A percentile compares a stretch with the other conserved stretches of the same genome.
phyloP scores from a whole-genome alignment of 2,329 filamentous ascomycete species.

The Phyllosticta citrichinensis region DNA sequence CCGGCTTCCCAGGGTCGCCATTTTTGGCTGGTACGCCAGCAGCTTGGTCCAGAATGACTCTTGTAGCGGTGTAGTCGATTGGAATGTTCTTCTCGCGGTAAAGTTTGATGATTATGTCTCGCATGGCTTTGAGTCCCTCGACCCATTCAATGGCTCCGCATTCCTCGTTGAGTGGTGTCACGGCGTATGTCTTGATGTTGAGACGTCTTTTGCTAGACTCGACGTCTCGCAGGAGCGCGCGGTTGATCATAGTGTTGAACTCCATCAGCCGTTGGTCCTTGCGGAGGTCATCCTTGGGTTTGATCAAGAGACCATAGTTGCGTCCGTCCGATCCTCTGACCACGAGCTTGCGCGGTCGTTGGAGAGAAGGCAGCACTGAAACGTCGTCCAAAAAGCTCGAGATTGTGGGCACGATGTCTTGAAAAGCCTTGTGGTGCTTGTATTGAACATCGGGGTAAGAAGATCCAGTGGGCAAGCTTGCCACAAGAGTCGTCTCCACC shows the following conservation, averaged over 20 bases:
- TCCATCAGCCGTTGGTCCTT: conserved; percentile 99
- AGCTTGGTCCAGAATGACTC: conserved; percentile 49
- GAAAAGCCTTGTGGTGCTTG: conserved; percentile 73
- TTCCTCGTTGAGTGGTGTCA: conserved; percentile 93
- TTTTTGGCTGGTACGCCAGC: conserved; percentile 34
- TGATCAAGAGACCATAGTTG: conserved; percentile 82
- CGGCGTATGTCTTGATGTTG: conserved; percentile 94
- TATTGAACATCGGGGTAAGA: conserved; percentile 31
- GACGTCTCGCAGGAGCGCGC: conserved; percentile 81
- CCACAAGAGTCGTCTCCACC: conserved; percentile 72
- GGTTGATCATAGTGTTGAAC: conserved; percentile 97
- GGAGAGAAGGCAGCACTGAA: conserved; percentile 78
- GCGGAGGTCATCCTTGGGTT: conserved; percentile 93
- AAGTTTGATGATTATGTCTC: conserved; percentile 75
- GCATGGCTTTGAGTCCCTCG: conserved; percentile 84
- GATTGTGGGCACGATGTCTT: conserved; percentile 76
- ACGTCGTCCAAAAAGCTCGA: conserved; percentile 76
- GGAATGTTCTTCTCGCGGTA: conserved; percentile 65
- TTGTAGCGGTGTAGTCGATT: conserved; percentile 58
- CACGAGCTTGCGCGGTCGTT: conserved; percentile 82
- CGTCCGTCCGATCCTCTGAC: conserved; percentile 83
- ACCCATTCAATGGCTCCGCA: conserved; percentile 99
- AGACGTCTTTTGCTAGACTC: conserved; percentile 83
- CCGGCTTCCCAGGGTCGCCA: conserved; percentile 35
- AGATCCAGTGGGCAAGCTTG: conserved; percentile 36